Evolutionary conservation across 176 grass and related monocot genomes (phyloP).

Genomic region (Phragmites australis): DNA sequence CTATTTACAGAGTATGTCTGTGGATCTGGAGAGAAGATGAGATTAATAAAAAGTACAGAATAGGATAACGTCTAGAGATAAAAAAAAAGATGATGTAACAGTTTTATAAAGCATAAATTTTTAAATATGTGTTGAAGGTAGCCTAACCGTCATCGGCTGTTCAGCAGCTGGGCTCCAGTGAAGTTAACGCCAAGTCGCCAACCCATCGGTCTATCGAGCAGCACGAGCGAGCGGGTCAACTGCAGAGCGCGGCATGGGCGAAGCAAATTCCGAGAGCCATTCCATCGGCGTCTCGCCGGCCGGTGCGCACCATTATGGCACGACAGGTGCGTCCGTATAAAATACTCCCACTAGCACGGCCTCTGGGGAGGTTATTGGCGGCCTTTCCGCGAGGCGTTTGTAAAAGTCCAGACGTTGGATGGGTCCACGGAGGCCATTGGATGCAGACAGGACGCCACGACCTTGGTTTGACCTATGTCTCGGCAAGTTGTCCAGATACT

Average conservation of each 20-base stretch:
- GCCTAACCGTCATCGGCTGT: too few relatives aligned
- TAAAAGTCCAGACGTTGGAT: background rate
- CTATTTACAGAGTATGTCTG: too few relatives aligned
- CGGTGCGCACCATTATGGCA: slow-evolving; percentile 24
- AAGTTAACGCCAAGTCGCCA: background rate
- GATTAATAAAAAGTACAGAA: too few relatives aligned
- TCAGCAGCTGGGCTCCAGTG: background rate
- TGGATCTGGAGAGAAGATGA: too few relatives aligned
- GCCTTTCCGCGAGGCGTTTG: background rate
- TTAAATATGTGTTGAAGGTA: too few relatives aligned
- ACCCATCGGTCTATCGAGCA: too few relatives aligned
- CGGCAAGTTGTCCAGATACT: background rate
- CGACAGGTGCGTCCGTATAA: background rate
- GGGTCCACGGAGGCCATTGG: background rate
- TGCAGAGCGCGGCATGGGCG: background rate
- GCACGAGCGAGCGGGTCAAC: background rate
- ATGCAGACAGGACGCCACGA: background rate
- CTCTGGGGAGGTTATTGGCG: background rate
- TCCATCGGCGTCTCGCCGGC: background rate
- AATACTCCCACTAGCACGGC: background rate
- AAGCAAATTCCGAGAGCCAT: background rate
- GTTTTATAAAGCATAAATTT: too few relatives aligned
- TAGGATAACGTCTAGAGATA: too few relatives aligned
- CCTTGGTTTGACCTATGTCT: background rate
- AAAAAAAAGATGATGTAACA: too few relatives aligned